phyloP scores from a whole-genome alignment of 805 yeast species.

The Pichia occidentalis region DNA sequence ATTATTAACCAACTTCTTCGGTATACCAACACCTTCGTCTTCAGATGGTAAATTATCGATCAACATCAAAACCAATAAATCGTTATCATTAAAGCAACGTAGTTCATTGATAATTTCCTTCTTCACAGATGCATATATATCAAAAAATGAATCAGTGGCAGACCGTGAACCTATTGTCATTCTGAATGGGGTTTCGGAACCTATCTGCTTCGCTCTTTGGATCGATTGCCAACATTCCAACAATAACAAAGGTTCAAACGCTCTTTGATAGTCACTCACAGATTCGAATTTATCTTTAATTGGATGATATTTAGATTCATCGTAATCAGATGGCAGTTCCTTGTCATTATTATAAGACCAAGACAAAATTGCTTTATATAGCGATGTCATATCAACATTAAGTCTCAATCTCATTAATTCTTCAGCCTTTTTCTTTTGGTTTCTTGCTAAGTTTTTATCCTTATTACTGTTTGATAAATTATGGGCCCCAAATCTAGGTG shows the following conservation, averaged over 20 bases:
- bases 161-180: conserved; percentile 72
- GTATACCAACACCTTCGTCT: conserved; percentile 20
- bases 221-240: conserved; percentile 94
- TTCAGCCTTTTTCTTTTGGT: conserved; percentile 51
- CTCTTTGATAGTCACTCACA: conserved; percentile 58
- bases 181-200: conserved; percentile 54
- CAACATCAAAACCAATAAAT: conserved; percentile 59
- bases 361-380: conserved; percentile 58
- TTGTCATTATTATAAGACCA: conserved; percentile 66
- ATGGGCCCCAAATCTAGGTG: conserved; percentile 16
- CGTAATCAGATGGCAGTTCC: conserved; percentile 53
- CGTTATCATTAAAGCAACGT: conserved; percentile 61
- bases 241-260: conserved; percentile 74
- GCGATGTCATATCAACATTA: conserved; percentile 68
- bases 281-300: conserved; percentile 52
- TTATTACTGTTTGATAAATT: conserved; percentile 17
- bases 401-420: conserved; percentile 73
- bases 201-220: conserved; percentile 60
- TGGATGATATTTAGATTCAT: conserved; percentile 30
- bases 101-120: conserved; percentile 44
- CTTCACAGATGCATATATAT: conserved; percentile 69
- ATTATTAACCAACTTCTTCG: conserved; percentile 13
- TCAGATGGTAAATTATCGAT: conserved; percentile 35
- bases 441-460: conserved; percentile 15
- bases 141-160: conserved; percentile 80